A percentile compares a stretch with the other conserved stretches of the same genome.
Conservation (phyloP, 2,329 filamentous ascomycete species). For the Chalaropsis thielavioides region DNA sequence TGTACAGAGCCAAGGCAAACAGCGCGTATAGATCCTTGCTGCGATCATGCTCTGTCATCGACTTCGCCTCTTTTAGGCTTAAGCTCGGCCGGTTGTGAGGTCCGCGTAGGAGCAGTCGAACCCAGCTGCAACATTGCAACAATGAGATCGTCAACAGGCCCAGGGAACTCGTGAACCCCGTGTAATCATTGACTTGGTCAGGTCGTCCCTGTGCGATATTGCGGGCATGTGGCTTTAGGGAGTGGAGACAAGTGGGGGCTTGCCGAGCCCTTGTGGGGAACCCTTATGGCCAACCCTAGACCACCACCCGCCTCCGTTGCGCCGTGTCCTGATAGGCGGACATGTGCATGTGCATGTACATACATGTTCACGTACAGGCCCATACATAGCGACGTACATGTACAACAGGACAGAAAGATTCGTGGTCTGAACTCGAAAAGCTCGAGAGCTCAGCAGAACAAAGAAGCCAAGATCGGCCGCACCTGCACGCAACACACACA, state of each 20-base stretch:
- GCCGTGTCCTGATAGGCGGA: too few species aligned
- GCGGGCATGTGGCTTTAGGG: background rate
- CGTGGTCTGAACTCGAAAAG: background rate
- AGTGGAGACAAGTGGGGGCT: background rate
- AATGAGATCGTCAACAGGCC: background rate
- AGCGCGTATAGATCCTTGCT: background rate
- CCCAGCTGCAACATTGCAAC: background rate
- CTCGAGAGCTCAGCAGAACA: background rate
- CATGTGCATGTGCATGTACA: too few species aligned
- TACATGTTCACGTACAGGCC: background rate
- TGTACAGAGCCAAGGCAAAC: background rate
- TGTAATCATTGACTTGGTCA: background rate
- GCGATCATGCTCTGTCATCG: background rate
- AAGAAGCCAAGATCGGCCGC: background rate
- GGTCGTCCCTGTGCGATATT: slow-evolving; percentile 1
- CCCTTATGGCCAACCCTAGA: background rate
- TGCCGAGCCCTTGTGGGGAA: background rate
- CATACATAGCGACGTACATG: background rate
- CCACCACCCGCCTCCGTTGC: background rate
- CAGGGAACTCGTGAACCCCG: background rate
- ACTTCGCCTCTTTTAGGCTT: background rate
- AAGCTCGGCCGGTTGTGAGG: background rate
- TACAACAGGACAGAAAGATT: background rate
- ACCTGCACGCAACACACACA: background rate
- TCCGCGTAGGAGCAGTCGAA: background rate